Evolutionary conservation across 2,329 filamentous ascomycete genomes (phyloP), one percentile per base, ranked within the genome.

Genomic region (Aspergillus tanneri): DNA sequence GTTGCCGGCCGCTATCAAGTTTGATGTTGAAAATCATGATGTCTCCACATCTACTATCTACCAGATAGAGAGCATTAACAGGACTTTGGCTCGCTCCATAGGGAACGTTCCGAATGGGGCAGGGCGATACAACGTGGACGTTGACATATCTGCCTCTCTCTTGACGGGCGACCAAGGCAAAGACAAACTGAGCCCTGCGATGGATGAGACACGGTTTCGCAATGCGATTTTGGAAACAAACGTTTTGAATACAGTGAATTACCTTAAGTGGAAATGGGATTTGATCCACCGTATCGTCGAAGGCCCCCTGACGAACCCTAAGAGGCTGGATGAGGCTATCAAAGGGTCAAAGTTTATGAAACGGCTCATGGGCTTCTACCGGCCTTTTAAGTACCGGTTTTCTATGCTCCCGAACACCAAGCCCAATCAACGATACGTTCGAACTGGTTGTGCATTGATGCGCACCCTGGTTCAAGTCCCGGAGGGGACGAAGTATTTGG

Each of bases 261-360:
- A 88, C 62, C 78, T 84, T 30, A 99, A 99, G 67, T 99, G 93
- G 93, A 92, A 95, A 65, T 99, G 95, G 93, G 90, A 95, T 53
- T 77, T 95, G 28, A 90, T 99, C 34, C 80, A 91, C 49, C 87
- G 86, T 59, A 84, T 97, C 43, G 91, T 99, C 27, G 92, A 97
- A 65, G 95, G 93, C 0, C 93, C 95, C 1, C 72, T 99, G 18
- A 86, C 90, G 19, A 95, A 90, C 56, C 86, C 91, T 1, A 96
- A 96, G 69, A 82, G 93, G 9, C 78, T 99, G 4, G 92, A 96
- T 58, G 93, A 99, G 69, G 92, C 92, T 0, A 88, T 95, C 65
- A 92, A 90, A 66, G 90, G 87, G 1, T 95, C 91, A 2, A 97
- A 97, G 66, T 99, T 97, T 63, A 86, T 97, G 60, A 96, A 97